These are phyloP conservation scores for Hirschfeldia incana DNA, from an alignment of 345 rosid species.

Conservation along the genomic window DNA sequence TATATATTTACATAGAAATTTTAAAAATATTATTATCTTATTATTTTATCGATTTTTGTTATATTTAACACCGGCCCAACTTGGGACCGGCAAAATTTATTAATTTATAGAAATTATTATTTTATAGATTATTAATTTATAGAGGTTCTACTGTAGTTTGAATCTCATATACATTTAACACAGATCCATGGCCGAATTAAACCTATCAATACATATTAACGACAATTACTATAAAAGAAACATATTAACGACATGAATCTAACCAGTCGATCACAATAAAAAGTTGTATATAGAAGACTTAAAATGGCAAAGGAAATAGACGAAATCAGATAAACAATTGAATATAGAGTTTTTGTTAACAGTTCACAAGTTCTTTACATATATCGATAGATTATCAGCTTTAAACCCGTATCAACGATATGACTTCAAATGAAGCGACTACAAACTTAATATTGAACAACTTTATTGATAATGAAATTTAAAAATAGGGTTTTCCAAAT, in stretches of 20 bases:
- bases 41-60: too few species aligned
- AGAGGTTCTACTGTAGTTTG: too few species aligned
- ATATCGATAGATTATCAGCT: not conserved
- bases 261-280: not conserved
- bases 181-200: not conserved
- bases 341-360: not conserved
- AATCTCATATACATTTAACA: not conserved
- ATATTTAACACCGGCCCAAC: too few species aligned
- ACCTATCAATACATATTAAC: not conserved
- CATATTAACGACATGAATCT: not conserved
- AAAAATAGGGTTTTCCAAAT: not conserved
- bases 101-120: too few species aligned
- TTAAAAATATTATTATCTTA: too few species aligned
- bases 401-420: not conserved
- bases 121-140: too few species aligned
- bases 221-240: not conserved
- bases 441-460: not conserved
- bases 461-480: not conserved
- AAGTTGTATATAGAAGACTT: too few species aligned
- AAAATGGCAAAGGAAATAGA: not conserved
- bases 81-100: too few species aligned
- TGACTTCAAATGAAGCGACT: not conserved
- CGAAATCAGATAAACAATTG: not conserved
- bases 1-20: too few species aligned
- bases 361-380: not conserved